phyloP scores from a whole-genome alignment of 2,329 filamentous ascomycete species.

The Colletotrichum musae region DNA sequence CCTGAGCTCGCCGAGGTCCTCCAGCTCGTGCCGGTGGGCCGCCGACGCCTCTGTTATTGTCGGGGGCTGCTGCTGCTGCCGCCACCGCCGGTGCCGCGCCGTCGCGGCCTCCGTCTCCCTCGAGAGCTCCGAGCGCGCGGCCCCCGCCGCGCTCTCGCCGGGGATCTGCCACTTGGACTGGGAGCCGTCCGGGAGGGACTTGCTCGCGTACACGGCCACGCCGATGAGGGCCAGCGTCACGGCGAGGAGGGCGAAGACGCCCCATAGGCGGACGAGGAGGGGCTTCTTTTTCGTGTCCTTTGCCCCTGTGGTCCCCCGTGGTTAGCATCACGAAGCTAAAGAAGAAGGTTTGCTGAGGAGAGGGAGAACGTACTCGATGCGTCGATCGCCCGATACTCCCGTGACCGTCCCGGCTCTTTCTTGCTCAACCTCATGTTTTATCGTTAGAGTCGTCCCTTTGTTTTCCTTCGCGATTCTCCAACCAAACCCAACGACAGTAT shows the following conservation, averaged over 20 bases:
- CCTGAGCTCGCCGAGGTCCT: too few relatives aligned
- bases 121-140: background rate
- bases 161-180: constrained; percentile 29
- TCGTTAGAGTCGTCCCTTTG: background rate
- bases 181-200: constrained; percentile 26
- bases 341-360: too few relatives aligned
- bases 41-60: too few relatives aligned
- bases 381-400: constrained; percentile 6
- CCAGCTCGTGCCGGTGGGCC: too few relatives aligned
- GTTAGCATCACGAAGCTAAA: too few relatives aligned
- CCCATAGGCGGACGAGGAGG: constrained; percentile 30
- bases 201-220: constrained; percentile 12
- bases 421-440: constrained; percentile 4
- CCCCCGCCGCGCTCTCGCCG: background rate
- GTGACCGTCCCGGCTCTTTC: background rate
- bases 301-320: background rate
- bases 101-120: background rate
- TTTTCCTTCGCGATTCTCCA: background rate
- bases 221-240: constrained; percentile 35
- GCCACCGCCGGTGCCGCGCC: too few relatives aligned
- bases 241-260: constrained; percentile 30
- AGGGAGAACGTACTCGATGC: constrained; percentile 1
- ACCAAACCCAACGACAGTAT: too few relatives aligned
- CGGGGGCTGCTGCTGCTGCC: too few relatives aligned
- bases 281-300: constrained; percentile 10